phyloP scores from a whole-genome alignment of 1,284 basidiomycete genomes.

The Leccinum fallax region DNA sequence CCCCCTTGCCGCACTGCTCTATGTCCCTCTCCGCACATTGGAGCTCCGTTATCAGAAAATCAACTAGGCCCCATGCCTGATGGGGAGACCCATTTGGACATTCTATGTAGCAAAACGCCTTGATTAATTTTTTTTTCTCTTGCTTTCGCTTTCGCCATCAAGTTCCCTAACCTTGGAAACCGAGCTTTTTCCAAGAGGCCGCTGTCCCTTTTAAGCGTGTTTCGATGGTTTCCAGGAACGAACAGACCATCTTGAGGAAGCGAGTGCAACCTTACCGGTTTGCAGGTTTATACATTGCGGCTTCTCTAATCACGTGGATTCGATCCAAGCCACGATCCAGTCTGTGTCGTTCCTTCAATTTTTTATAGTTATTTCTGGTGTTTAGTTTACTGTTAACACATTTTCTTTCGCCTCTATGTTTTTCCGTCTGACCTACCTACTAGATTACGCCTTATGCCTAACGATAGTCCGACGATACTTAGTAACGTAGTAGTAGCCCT shows the following conservation, averaged over 20 bases:
- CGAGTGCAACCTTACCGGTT: background rate
- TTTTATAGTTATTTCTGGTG: background rate
- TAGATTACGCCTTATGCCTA: constrained; percentile 10
- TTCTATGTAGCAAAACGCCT: constrained; percentile 12
- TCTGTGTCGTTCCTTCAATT: background rate
- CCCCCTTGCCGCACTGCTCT: constrained; percentile 51
- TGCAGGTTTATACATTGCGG: constrained; percentile 5
- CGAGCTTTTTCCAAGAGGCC: background rate
- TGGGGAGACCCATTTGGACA: constrained; percentile 1
- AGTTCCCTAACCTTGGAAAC: constrained; percentile 1
- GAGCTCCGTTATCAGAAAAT: constrained; percentile 42
- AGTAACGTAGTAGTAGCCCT: background rate
- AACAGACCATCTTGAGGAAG: constrained; percentile 10
- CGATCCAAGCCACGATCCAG: constrained; percentile 8
- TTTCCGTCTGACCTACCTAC: constrained; percentile 1
- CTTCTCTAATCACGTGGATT: background rate
- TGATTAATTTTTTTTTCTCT: constrained; percentile 5
- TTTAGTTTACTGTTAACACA: background rate
- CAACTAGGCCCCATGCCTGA: constrained; percentile 10
- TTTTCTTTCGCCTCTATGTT: background rate
- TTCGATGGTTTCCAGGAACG: constrained; percentile 29
- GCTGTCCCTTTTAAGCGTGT: constrained; percentile 6
- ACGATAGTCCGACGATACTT: background rate
- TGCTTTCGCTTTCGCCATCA: background rate
- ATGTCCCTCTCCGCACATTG: constrained; percentile 56